Evolutionary conservation across 192 early-diverging fungal species (phyloP).

Genomic region (Podila verticillata): DNA sequence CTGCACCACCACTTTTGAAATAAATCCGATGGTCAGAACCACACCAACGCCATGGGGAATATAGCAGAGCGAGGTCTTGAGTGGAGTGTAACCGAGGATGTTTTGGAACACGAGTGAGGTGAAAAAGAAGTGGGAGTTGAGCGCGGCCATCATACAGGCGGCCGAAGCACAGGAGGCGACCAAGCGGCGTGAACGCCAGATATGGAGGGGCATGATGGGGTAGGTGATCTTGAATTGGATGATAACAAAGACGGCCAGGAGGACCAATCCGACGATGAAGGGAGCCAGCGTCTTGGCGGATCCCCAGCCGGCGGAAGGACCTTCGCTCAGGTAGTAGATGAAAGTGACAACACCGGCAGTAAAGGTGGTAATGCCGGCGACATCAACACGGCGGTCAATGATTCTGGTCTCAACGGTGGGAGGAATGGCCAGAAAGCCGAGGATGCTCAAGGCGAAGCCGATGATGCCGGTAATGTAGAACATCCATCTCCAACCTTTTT

Average conservation of each 20-base stretch:
- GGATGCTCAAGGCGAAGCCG: constrained; percentile 7
- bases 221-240: background rate
- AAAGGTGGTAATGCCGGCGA: constrained; percentile 8
- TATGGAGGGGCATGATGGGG: constrained; percentile 7
- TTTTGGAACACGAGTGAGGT: background rate
- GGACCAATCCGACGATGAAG: background rate
- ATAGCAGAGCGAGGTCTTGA: background rate
- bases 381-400: constrained; percentile 11
- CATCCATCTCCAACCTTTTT: constrained; percentile 28
- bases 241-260: background rate
- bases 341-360: constrained; percentile 15
- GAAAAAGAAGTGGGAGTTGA: background rate
- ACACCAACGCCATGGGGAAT: constrained; percentile 6
- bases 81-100: background rate
- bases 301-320: constrained; percentile 6
- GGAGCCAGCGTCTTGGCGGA: background rate
- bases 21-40: background rate
- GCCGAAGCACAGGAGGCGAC: background rate
- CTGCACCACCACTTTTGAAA: background rate
- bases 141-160: background rate
- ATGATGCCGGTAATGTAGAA: constrained; percentile 27
- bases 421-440: constrained; percentile 10
- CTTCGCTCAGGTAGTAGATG: constrained; percentile 25
- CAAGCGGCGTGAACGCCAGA: constrained; percentile 6
- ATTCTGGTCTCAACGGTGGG: background rate